Base-by-base conservation (phyloP, 2,329 filamentous ascomycete genomes). In the Calycina herbarum region DNA sequence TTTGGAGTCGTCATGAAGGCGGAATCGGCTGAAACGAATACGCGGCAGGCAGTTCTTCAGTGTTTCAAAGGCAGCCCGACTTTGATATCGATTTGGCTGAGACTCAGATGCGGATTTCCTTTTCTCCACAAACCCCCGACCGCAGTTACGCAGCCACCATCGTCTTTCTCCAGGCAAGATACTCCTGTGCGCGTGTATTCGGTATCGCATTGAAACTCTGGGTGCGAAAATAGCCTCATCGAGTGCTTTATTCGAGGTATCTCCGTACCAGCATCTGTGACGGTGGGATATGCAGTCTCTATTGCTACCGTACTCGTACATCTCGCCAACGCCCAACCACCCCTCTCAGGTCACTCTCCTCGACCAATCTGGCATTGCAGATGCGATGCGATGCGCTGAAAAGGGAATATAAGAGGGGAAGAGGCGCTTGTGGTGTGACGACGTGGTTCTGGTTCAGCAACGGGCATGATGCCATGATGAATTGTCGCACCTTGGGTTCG, bases 21-120 rank as follows among this genome's bases (percentile, higher is more conserved):
- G 20, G 45, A 51, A 51, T 10, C 45, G 8, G 45, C 45, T 24
- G 45, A 51, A 51, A 51, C 45, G 45, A 51, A 51, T 51, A 51
- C 45, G 45, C 20, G 20, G 20, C n/a, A 48, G 42, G 42, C n/a
- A 48, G 17, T 48, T 48, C n/a, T 48, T 48, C 7, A n/a, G 42
- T 38, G 42, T 48, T 48, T 48, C 42, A 48, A 48, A 42, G 17
- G 40, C 5, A 42, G 40, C 13, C 40, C 5, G 42, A 48, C n/a
- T 51, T 13, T 11, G 5, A 15, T 17, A 8, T 45, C 8, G 20
- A 11, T 51, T 51, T 27, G n/a, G n/a, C 45, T 51, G 45, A 51
- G 45, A 20, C 45, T 51, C 45, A 11, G 6, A 51, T 24, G 45
- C 20, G 45, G 45, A 51, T 51, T 11, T 13, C 17, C 5, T 5